Evolutionary conservation across 148 eudicot genomes (phyloP).

Genomic region (Bassia scoparia): DNA sequence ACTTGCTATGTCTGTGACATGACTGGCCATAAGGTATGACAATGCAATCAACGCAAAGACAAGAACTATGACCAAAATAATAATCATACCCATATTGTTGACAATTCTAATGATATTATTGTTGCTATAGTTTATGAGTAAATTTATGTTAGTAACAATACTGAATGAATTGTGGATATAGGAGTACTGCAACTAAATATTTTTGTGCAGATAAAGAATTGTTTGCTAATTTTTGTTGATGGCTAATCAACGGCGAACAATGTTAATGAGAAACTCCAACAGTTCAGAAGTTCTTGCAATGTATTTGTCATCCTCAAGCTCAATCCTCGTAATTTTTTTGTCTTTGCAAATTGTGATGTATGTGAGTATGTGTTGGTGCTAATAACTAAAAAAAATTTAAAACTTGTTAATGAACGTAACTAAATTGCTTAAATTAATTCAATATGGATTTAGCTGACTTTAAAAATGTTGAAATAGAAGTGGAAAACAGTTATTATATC

Average conservation of each 20-base stretch:
- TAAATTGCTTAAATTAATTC: neutral
- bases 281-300: neutral
- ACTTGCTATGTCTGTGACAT: neutral
- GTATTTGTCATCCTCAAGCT: too few species aligned
- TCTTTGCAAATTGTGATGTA: neutral
- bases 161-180: too few species aligned
- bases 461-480: neutral
- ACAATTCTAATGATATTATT: neutral
- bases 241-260: too few species aligned
- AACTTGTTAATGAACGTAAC: neutral
- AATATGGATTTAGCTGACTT: conserved; percentile 16
- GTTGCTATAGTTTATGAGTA: neutral
- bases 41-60: too few species aligned
- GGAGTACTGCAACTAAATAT: neutral
- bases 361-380: neutral
- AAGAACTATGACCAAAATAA: neutral
- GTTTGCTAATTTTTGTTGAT: neutral
- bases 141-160: neutral
- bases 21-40: neutral
- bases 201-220: neutral
- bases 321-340: neutral
- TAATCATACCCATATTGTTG: neutral
- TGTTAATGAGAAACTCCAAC: neutral
- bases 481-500: neutral
- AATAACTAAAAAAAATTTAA: neutral